phyloP scores from a whole-genome alignment of 768 basidiomycete genomes.

The Suillus weaverae region DNA sequence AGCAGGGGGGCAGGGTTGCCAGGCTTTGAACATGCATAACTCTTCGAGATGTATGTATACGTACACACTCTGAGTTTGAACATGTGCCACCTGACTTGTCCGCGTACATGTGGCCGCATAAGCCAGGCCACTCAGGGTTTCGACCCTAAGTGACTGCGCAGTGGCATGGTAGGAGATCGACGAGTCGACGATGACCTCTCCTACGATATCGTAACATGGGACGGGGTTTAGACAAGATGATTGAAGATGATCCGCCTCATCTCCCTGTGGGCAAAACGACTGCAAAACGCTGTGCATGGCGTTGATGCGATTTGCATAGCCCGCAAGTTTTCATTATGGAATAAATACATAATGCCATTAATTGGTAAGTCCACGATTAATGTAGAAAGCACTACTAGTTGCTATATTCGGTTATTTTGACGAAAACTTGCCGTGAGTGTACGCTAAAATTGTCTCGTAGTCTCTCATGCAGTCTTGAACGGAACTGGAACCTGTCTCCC shows the following conservation, averaged over 20 bases:
- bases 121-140: neutral
- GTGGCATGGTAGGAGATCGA: neutral
- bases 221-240: neutral
- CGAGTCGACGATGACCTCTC: neutral
- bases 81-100: too few species aligned
- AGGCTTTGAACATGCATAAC: too few species aligned
- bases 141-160: neutral
- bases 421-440: neutral
- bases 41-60: too few species aligned
- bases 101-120: too few species aligned
- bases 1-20: too few species aligned
- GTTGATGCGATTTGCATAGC: neutral
- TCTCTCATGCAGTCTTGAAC: constrained; percentile 1
- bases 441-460: neutral
- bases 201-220: neutral
- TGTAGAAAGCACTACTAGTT: neutral
- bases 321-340: neutral
- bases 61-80: too few species aligned
- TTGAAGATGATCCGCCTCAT: neutral
- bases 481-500: neutral
- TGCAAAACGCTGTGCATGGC: too few species aligned
- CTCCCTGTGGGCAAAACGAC: neutral
- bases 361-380: neutral
- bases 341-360: neutral
- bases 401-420: neutral